Evolutionary conservation across 345 rosid genomes (phyloP).

Genomic region (Garcia nutans): DNA sequence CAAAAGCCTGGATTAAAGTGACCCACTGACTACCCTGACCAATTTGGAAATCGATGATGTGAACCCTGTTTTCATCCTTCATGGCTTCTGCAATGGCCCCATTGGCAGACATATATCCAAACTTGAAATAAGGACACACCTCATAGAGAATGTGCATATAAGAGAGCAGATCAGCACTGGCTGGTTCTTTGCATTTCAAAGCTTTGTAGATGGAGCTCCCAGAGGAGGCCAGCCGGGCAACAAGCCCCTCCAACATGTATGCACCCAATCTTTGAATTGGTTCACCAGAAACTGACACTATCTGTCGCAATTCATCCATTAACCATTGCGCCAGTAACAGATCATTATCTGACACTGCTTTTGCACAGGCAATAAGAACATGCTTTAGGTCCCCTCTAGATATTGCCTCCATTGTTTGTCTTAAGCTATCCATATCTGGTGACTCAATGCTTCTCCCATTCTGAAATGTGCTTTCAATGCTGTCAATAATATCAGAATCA

Average conservation of each 20-base stretch:
- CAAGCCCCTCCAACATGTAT: conserved; percentile 87
- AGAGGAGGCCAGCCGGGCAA: conserved; percentile 75
- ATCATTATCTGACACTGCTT: conserved; percentile 75
- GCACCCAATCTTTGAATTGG: conserved; percentile 97
- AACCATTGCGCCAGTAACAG: conserved; percentile 58
- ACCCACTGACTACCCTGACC: conserved; percentile 91
- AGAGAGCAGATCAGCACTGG: conserved; percentile 63
- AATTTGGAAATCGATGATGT: conserved; percentile 87
- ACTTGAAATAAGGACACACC: conserved; percentile 90
- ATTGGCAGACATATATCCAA: conserved; percentile 93
- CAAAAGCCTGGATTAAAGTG: conserved; percentile 87
- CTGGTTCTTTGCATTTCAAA: conserved; percentile 69
- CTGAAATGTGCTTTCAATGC: conserved; percentile 36
- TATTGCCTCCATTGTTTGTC: conserved; percentile 51
- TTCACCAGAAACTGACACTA: conserved; percentile 94
- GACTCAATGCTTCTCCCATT: conserved; percentile 20
- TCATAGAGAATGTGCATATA: conserved; percentile 76
- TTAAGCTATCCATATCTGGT: conserved; percentile 44
- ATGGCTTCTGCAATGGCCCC: conserved; percentile 97
- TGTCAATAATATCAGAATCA: conserved; percentile 53
- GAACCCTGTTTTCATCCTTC: conserved; percentile 78
- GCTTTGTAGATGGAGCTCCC: conserved; percentile 78
- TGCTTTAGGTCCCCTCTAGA: conserved; percentile 56
- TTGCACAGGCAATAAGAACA: conserved; percentile 68
- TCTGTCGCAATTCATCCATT: conserved; percentile 62